phyloP scores from a whole-genome alignment of 2,329 filamentous ascomycete species.

The Fragosphaeria purpurea region DNA sequence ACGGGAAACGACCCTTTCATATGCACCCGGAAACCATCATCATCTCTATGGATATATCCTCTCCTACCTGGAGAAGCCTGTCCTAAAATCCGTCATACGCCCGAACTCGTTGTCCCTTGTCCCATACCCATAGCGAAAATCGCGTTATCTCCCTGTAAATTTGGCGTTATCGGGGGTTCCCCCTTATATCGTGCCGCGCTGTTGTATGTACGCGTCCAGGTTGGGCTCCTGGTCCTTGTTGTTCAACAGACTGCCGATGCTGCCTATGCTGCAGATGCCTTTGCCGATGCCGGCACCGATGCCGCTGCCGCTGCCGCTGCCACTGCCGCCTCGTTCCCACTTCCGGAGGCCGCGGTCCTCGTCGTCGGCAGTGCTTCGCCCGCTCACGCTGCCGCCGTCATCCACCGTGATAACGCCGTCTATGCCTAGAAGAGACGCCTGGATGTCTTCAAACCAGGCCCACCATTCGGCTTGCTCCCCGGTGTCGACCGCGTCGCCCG shows the following conservation, averaged over 20 bases:
- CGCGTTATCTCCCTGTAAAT: too few relatives aligned
- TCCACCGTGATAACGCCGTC: neutral
- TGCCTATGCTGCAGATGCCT: slow-evolving; percentile 7
- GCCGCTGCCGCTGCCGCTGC: neutral
- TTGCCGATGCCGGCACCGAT: neutral
- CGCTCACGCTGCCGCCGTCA: too few relatives aligned
- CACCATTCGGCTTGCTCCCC: slow-evolving; percentile 12
- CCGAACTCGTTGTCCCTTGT: too few relatives aligned
- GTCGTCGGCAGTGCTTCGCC: too few relatives aligned
- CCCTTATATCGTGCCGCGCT: too few relatives aligned
- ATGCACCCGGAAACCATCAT: too few relatives aligned
- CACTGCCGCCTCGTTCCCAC: neutral
- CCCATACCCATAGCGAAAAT: too few relatives aligned
- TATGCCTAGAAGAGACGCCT: slow-evolving; percentile 2
- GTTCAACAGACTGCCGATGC: slow-evolving; percentile 15
- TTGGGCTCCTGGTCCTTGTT: slow-evolving; percentile 10
- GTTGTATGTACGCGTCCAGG: slow-evolving; percentile 6
- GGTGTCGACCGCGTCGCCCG: neutral
- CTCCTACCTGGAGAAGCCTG: too few relatives aligned
- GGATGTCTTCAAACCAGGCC: slow-evolving; percentile 11
- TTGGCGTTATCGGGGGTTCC: too few relatives aligned
- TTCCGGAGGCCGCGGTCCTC: slow-evolving; percentile 1
- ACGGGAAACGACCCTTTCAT: too few relatives aligned
- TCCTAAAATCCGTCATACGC: too few relatives aligned
- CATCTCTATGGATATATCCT: too few relatives aligned